These are phyloP conservation scores for Secale cereale DNA, from an alignment of 176 grass and related monocot species.

Conservation along the genomic window DNA sequence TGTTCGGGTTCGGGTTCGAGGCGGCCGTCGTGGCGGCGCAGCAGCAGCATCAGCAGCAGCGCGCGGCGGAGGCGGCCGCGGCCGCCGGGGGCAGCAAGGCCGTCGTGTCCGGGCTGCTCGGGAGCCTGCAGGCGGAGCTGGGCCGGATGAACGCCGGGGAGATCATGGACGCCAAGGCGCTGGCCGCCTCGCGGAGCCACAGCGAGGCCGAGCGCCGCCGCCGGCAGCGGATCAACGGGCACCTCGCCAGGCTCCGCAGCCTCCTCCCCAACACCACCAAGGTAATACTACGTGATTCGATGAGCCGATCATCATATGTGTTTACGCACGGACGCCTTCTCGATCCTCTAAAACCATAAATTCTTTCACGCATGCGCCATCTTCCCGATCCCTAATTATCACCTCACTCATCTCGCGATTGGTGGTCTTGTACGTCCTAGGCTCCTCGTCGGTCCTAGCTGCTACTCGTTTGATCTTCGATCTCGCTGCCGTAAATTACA, in stretches of 20 bases:
- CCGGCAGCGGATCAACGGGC: slow-evolving; percentile 88
- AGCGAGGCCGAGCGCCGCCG: slow-evolving; percentile 98
- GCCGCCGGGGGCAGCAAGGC: slow-evolving; percentile 27
- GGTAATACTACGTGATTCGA: slow-evolving; percentile 27
- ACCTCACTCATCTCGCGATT: neutral
- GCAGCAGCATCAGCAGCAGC: slow-evolving; percentile 27
- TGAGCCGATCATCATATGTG: neutral
- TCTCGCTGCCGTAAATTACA: neutral
- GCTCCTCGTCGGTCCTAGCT: neutral
- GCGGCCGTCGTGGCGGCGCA: neutral
- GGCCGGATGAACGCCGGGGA: slow-evolving; percentile 81
- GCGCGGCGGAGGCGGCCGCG: slow-evolving; percentile 21
- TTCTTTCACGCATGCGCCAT: neutral
- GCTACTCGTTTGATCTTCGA: neutral
- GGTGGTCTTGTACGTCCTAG: neutral
- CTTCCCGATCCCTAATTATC: neutral
- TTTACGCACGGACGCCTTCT: neutral
- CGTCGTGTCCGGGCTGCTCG: slow-evolving; percentile 48
- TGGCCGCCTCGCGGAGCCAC: slow-evolving; percentile 91
- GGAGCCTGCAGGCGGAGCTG: slow-evolving; percentile 80
- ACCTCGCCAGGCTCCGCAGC: slow-evolving; percentile 80
- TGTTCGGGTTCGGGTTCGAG: slow-evolving; percentile 52
- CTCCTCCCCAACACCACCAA: slow-evolving; percentile 96
- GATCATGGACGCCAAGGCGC: slow-evolving; percentile 96
- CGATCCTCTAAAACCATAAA: neutral